These are phyloP conservation scores for Nitzschia sp. DNA, from an alignment of 108 stramenopile genomes.

Conservation along the genomic window DNA sequence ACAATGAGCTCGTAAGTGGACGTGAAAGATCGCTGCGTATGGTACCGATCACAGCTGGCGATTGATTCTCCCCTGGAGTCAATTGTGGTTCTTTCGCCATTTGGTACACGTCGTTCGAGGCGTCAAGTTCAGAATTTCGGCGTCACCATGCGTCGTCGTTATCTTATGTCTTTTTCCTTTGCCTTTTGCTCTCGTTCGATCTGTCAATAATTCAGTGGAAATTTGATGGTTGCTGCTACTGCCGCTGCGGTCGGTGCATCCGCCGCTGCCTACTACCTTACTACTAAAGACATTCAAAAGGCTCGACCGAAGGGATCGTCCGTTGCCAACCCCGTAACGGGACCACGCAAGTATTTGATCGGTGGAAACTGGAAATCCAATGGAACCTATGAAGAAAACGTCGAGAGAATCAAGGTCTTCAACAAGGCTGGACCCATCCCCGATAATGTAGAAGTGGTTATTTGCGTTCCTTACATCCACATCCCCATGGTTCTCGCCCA, in stretches of 20 bases:
- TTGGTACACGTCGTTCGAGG: too few species aligned
- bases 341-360: constrained; percentile 80
- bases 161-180: too few species aligned
- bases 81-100: too few species aligned
- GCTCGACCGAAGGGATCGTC: constrained; percentile 33
- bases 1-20: too few species aligned
- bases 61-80: too few species aligned
- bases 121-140: too few species aligned
- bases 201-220: not conserved
- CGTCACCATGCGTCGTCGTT: too few species aligned
- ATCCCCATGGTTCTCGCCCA: constrained; percentile 55
- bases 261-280: not conserved
- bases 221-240: not conserved
- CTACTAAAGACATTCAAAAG: constrained; percentile 22
- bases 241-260: not conserved
- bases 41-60: too few species aligned
- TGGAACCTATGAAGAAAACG: constrained; percentile 71
- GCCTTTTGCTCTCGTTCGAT: too few species aligned
- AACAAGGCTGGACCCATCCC: constrained; percentile 87
- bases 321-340: constrained; percentile 25
- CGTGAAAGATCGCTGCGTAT: too few species aligned
- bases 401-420: constrained; percentile 77
- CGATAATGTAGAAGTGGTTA: constrained; percentile 79
- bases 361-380: constrained; percentile 97
- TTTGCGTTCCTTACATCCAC: constrained; percentile 82